These are phyloP conservation scores for Trichoderma brevicompactum DNA, from an alignment of 2,329 filamentous ascomycete genomes.

Conservation along the genomic window DNA sequence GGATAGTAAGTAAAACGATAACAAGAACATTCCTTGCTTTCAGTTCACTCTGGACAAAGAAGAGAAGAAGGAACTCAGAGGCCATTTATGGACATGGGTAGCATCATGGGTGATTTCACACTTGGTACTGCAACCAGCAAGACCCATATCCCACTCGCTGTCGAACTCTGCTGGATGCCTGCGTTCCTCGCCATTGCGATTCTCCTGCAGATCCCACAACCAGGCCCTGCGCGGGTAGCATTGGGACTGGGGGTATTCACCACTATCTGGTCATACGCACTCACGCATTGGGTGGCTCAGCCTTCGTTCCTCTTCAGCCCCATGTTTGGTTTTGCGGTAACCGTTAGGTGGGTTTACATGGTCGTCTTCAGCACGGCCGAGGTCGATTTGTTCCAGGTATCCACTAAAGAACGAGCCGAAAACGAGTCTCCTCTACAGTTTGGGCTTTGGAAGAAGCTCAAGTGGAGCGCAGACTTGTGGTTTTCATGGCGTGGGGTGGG, in stretches of 20 bases:
- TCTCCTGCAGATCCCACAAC: conserved; percentile 3
- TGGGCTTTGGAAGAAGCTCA: not conserved
- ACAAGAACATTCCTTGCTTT: too few species aligned
- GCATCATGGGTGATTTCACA: too few species aligned
- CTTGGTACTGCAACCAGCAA: not conserved
- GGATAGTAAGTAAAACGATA: too few species aligned
- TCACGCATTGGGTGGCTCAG: not conserved
- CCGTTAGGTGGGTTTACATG: not conserved
- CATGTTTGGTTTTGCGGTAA: conserved; percentile 9
- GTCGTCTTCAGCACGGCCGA: not conserved
- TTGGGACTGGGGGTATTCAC: conserved; percentile 2
- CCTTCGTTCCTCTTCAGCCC: not conserved
- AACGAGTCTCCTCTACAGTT: not conserved
- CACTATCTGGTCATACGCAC: not conserved
- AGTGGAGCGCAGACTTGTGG: not conserved
- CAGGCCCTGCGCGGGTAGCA: not conserved
- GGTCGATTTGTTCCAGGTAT: not conserved
- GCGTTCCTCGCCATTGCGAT: not conserved
- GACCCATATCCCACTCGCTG: not conserved
- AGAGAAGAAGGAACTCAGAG: too few species aligned
- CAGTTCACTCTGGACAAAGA: too few species aligned
- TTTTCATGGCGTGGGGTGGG: not conserved
- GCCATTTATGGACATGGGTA: too few species aligned
- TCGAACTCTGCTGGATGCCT: not conserved
- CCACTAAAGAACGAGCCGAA: not conserved